A percentile compares a stretch with the other conserved stretches of the same genome.
These are phyloP conservation scores for Isoetes engelmannii DNA, from an alignment of 83 land plant genomes.

Conservation along the genomic window DNA sequence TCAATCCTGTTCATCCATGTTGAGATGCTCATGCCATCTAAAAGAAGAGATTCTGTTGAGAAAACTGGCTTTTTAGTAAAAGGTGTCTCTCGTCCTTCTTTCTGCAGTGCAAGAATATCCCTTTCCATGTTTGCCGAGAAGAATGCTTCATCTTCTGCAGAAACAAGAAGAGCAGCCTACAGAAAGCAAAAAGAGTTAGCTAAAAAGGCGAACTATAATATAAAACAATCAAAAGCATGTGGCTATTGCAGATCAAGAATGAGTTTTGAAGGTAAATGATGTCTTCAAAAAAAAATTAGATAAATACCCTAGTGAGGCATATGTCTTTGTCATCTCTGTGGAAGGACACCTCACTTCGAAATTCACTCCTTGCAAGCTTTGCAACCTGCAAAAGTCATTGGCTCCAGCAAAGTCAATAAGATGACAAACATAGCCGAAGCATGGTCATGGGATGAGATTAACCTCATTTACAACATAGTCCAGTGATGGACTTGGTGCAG, in stretches of 20 bases:
- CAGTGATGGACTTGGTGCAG: neutral
- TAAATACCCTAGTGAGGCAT: conserved; percentile 53
- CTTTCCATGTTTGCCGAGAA: conserved; percentile 40
- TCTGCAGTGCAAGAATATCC: conserved; percentile 38
- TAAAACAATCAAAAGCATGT: neutral
- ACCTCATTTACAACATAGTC: conserved; percentile 1
- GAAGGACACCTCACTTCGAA: conserved; percentile 42
- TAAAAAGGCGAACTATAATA: neutral
- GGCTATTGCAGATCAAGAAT: neutral
- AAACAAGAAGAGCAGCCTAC: conserved; percentile 51
- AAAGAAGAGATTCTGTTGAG: conserved; percentile 32
- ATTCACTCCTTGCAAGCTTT: conserved; percentile 45
- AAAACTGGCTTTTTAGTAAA: conserved; percentile 3
- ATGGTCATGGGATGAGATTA: neutral
- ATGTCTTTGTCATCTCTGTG: conserved; percentile 38
- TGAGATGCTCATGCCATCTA: conserved; percentile 46
- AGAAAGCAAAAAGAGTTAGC: neutral
- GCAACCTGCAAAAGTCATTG: conserved; percentile 27
- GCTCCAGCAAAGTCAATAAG: conserved; percentile 7
- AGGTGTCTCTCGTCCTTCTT: conserved; percentile 33
- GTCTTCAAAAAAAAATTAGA: neutral
- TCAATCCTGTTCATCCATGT: conserved; percentile 55
- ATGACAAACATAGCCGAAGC: conserved; percentile 5
- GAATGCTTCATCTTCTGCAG: conserved; percentile 67
- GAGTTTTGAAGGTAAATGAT: neutral